phyloP scores from a whole-genome alignment of 768 basidiomycete species.

The Trametes maxima region DNA sequence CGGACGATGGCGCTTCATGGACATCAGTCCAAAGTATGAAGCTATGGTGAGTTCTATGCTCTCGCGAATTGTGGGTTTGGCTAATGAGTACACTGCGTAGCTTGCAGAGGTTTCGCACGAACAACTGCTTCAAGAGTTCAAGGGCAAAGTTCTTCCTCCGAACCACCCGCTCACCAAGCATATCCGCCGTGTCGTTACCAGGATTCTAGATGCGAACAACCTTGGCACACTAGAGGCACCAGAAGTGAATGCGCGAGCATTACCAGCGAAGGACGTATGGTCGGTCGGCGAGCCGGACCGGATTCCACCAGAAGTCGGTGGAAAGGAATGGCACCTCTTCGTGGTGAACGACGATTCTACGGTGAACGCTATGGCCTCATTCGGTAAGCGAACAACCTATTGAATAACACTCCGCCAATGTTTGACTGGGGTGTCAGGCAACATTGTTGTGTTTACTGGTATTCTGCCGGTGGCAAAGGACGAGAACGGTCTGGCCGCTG shows the following conservation, averaged over 20 bases:
- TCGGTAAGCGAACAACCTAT: slow-evolving; percentile 47
- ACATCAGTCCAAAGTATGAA: slow-evolving; percentile 62
- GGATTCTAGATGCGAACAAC: slow-evolving; percentile 70
- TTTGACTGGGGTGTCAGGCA: slow-evolving; percentile 42
- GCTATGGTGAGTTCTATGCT: slow-evolving; percentile 42
- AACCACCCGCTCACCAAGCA: slow-evolving; percentile 66
- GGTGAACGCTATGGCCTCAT: slow-evolving; percentile 78
- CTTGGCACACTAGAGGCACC: slow-evolving; percentile 60
- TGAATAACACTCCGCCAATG: not conserved
- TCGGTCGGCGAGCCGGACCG: slow-evolving; percentile 26
- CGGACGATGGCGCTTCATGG: slow-evolving; percentile 89
- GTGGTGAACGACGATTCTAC: slow-evolving; percentile 73
- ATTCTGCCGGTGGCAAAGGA: slow-evolving; percentile 78
- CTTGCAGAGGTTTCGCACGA: slow-evolving; percentile 46
- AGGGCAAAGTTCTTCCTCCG: slow-evolving; percentile 58
- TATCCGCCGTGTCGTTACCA: slow-evolving; percentile 68
- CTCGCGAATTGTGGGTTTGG: not conserved
- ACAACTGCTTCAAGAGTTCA: slow-evolving; percentile 55
- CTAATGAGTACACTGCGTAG: slow-evolving; percentile 29
- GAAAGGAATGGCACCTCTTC: slow-evolving; percentile 64
- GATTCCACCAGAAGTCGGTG: slow-evolving; percentile 27
- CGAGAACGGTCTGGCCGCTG: slow-evolving; percentile 81
- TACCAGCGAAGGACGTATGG: slow-evolving; percentile 30
- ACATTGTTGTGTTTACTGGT: slow-evolving; percentile 88
- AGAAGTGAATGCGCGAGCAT: slow-evolving; percentile 28